These are phyloP conservation scores for Ceratocystis papillata DNA, from an alignment of 2,329 filamentous ascomycete genomes.

Conservation along the genomic window DNA sequence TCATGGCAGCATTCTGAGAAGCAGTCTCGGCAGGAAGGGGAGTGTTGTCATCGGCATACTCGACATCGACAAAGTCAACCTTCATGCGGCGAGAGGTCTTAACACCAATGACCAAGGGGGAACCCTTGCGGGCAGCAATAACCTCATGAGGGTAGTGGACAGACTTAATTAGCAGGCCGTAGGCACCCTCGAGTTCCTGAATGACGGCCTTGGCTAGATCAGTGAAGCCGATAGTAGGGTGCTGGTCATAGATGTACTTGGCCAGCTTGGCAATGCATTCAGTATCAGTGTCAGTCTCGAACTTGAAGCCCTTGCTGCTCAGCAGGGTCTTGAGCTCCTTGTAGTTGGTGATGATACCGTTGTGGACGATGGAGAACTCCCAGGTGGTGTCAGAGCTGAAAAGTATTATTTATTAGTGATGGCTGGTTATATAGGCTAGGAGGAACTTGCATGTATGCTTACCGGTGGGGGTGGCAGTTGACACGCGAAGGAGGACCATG, in stretches of 20 bases:
- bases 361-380: conserved; percentile 97
- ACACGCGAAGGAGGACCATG: conserved; percentile 85
- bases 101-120: conserved; percentile 87
- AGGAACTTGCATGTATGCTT: conserved; percentile 32
- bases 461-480: conserved; percentile 99
- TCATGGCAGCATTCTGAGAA: conserved; percentile 90
- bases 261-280: conserved; percentile 98
- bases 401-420: conserved; percentile 1
- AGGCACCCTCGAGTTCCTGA: conserved; percentile 94
- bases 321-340: conserved; percentile 96
- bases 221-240: conserved; percentile 90
- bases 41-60: conserved; percentile 78
- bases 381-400: conserved; percentile 78
- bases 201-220: conserved; percentile 95
- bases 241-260: conserved; percentile 94
- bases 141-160: conserved; percentile 98
- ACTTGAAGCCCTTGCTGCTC: conserved; percentile 88
- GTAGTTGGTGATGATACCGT: conserved; percentile 99
- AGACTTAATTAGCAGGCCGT: conserved; percentile 94
- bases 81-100: conserved; percentile 98
- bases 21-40: conserved; percentile 85
- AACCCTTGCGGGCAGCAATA: conserved; percentile 95
- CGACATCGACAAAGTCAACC: conserved; percentile 98
- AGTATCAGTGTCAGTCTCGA: conserved; percentile 98
- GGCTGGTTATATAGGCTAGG: not conserved